Evolutionary conservation across 2,329 filamentous ascomycete genomes (phyloP), one percentile per base, ranked within the genome.

Genomic region (Monilinia fructigena): DNA sequence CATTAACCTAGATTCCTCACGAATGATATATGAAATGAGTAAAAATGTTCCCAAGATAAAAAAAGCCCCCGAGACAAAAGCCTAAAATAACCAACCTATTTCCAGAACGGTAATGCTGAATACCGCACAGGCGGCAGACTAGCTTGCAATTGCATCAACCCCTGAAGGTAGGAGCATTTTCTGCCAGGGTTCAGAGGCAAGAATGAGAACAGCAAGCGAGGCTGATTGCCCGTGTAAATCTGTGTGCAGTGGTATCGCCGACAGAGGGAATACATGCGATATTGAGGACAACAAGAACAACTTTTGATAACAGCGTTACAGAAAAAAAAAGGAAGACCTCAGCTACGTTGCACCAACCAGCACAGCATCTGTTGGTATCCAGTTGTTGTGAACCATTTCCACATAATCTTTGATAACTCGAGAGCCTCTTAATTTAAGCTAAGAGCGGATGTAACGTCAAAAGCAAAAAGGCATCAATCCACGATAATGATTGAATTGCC

Each of bases 401-500:
- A n/a, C 45, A 28, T 60, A 26, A 23, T 50, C 8, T 31, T 60
- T 35, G 7, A 60, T 10, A 12, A 50, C 28, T 50, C 14, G 31
- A 28, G 45, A 47, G 56, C 20, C 28, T 48, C 42, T 20, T 18
- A 50, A 16, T 48, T 10, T 26, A 47, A 45, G 23, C 14, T 20
- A 45, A 58, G 38, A 14, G 56, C 47, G 47, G 47, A 62, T 62
- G 59, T 53, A 53, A 62, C 59, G 4, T 40, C 47, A n/a, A 53
- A 40, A 62, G 53, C 28, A 53, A 6, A 55, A 31, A 55, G 40
- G 35, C 52, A 23, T 42, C 42, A 60, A 60, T 31, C 48, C 42
- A 50, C 63, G 61, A 63, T 63, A 63, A 63, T 55, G 35, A 55
- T 55, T 63, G 42, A 55, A 55, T 55, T 63, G 35, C 14, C 48